Evolutionary conservation across 768 basidiomycete genomes (phyloP).

Genomic region (Suillus brevipes): DNA sequence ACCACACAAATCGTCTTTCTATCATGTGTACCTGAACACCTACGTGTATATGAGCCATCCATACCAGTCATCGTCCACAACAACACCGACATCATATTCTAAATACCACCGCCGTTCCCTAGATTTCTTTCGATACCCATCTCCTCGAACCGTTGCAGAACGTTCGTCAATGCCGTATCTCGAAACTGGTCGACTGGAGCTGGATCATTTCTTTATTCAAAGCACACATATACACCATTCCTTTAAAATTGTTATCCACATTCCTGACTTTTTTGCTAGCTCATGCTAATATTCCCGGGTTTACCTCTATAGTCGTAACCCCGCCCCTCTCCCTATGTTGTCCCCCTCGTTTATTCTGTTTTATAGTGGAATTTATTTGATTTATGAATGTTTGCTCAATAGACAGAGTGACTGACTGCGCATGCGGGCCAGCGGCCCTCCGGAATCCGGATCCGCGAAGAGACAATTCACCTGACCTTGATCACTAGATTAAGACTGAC

Average conservation of each 20-base stretch:
- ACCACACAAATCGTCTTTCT: neutral
- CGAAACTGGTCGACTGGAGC: constrained; percentile 5
- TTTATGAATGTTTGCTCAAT: neutral
- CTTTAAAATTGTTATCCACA: constrained; percentile 5
- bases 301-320: constrained; percentile 9
- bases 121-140: constrained; percentile 10
- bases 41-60: constrained; percentile 1
- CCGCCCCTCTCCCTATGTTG: constrained; percentile 31
- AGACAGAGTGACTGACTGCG: neutral
- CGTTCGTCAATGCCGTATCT: neutral
- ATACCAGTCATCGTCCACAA: neutral
- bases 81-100: constrained; percentile 8
- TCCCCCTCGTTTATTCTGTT: constrained; percentile 18
- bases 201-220: constrained; percentile 5
- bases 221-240: constrained; percentile 13
- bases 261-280: constrained; percentile 13
- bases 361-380: constrained; percentile 3
- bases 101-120: neutral
- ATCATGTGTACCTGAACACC: neutral
- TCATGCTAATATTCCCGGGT: constrained; percentile 28
- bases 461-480: neutral
- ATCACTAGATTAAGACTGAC: neutral
- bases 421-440: constrained; percentile 1
- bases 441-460: constrained; percentile 1
- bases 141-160: neutral